Conservation (phyloP, 1,139 yeast genomes). For the Candida anutae region DNA sequence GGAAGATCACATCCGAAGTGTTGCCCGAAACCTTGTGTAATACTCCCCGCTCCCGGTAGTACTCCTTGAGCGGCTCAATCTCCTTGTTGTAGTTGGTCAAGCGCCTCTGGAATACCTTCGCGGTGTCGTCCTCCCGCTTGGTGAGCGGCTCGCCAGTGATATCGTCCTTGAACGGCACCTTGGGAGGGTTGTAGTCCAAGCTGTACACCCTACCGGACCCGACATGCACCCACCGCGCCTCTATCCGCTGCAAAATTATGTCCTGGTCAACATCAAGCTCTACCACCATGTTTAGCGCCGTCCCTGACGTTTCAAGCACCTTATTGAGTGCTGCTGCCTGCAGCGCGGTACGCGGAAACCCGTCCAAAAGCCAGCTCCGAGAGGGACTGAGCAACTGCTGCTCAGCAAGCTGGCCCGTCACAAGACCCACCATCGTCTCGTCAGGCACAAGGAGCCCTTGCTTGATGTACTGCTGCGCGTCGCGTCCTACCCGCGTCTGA, state of each 20-base stretch:
- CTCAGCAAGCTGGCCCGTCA: conserved; percentile 40
- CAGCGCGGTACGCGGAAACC: conserved; percentile 73
- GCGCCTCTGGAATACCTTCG: conserved; percentile 59
- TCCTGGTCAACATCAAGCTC: conserved; percentile 78
- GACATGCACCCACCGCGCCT: conserved; percentile 77
- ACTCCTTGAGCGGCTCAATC: conserved; percentile 57
- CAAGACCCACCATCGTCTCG: conserved; percentile 50
- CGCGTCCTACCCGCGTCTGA: conserved; percentile 47
- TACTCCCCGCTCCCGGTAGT: conserved; percentile 46
- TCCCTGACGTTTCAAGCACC: conserved; percentile 28
- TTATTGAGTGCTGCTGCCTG: conserved; percentile 61
- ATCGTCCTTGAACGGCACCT: conserved; percentile 72
- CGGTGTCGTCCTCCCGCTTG: conserved; percentile 76
- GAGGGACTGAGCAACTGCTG: conserved; percentile 38
- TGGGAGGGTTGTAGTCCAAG: conserved; percentile 83
- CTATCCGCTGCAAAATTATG: conserved; percentile 72
- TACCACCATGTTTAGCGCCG: conserved; percentile 63
- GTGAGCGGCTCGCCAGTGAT: conserved; percentile 78
- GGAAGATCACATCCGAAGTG: conserved; percentile 78
- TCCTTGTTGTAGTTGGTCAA: conserved; percentile 54
- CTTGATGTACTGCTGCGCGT: conserved; percentile 50
- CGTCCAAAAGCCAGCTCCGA: conserved; percentile 74
- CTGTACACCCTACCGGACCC: conserved; percentile 85
- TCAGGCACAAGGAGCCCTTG: conserved; percentile 74
- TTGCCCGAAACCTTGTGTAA: conserved; percentile 60